These are phyloP conservation scores for Urtica urens DNA, from an alignment of 306 rosid genomes.

Conservation along the genomic window DNA sequence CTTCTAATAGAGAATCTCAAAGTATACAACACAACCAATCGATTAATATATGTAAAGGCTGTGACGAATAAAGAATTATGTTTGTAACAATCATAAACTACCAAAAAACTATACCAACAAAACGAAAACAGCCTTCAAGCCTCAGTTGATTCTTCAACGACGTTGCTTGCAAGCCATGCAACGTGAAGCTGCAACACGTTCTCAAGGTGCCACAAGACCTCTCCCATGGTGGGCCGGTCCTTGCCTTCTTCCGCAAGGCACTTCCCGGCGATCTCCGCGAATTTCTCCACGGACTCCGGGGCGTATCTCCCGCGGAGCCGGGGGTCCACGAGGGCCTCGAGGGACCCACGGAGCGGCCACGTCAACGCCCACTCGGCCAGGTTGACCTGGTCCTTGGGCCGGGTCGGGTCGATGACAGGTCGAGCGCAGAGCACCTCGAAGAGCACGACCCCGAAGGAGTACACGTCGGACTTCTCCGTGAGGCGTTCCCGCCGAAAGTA, in stretches of 20 bases:
- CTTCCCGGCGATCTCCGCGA: slow-evolving; percentile 83
- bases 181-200: slow-evolving; percentile 76
- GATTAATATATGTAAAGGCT: too few relatives aligned
- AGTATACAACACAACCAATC: too few relatives aligned
- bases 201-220: slow-evolving; percentile 89
- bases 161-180: slow-evolving; percentile 55
- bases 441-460: slow-evolving; percentile 87
- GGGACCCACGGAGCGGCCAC: slow-evolving; percentile 65
- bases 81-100: too few relatives aligned
- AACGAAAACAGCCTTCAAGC: too few relatives aligned
- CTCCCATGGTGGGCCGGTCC: slow-evolving; percentile 88
- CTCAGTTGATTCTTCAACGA: slow-evolving; percentile 19
- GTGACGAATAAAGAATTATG: too few relatives aligned
- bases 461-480: slow-evolving; percentile 91
- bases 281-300: slow-evolving; percentile 60
- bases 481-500: slow-evolving; percentile 83
- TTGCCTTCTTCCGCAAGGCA: slow-evolving; percentile 90
- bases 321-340: slow-evolving; percentile 53
- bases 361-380: slow-evolving; percentile 98
- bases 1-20: too few relatives aligned
- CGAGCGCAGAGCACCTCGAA: slow-evolving; percentile 86
- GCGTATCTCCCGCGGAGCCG: slow-evolving; percentile 41
- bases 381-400: slow-evolving; percentile 86
- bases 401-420: slow-evolving; percentile 82
- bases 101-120: background rate